These are phyloP conservation scores for Fusarium euwallaceae DNA, from an alignment of 2,329 filamentous ascomycete species.

Conservation along the genomic window DNA sequence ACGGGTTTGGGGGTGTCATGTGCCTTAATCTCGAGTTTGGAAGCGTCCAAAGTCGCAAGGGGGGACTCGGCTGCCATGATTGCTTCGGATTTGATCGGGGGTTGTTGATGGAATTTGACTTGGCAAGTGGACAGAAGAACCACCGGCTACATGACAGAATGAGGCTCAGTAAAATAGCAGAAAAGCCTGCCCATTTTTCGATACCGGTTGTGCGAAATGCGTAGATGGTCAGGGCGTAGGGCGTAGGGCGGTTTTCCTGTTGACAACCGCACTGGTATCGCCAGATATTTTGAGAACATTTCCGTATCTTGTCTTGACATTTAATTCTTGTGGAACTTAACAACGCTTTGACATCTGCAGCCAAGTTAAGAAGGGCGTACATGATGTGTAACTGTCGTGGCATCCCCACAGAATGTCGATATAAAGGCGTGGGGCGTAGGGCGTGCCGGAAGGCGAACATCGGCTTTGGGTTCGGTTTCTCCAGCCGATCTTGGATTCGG, in stretches of 20 bases:
- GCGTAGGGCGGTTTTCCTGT: background rate
- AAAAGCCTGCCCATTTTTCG: background rate
- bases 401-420: background rate
- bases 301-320: background rate
- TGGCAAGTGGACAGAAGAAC: background rate
- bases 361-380: background rate
- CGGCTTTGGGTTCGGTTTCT: background rate
- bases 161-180: background rate
- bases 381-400: background rate
- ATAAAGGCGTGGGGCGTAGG: background rate
- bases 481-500: background rate
- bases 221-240: background rate
- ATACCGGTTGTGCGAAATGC: background rate
- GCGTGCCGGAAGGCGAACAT: background rate
- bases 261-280: background rate
- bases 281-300: background rate
- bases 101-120: background rate
- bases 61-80: background rate
- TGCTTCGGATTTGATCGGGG: background rate
- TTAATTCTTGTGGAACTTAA: background rate
- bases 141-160: background rate
- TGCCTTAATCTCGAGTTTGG: background rate
- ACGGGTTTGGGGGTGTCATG: background rate
- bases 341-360: accelerated
- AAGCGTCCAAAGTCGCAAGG: background rate